Evolutionary conservation across 495 filamentous ascomycete genomes (phyloP).

Genomic region (Glutinoglossum americanum): DNA sequence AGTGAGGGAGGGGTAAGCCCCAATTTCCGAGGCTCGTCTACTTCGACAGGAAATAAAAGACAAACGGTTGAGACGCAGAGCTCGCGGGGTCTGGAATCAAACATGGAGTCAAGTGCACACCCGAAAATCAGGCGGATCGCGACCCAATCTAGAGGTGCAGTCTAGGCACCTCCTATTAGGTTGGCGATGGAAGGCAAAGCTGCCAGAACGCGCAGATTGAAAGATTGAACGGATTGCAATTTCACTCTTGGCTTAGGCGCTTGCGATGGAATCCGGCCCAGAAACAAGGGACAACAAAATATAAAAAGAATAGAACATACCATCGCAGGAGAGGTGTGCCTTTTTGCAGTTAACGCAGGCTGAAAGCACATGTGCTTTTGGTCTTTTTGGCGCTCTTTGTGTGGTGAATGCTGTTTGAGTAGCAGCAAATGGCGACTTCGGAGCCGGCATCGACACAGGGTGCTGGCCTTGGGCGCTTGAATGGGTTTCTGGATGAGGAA

Average conservation of each 20-base stretch:
- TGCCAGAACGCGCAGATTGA: not conserved
- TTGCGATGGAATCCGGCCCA: conserved; percentile 19
- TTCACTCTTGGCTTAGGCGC: too few relatives aligned
- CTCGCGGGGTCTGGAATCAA: not conserved
- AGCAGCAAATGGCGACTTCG: conserved; percentile 14
- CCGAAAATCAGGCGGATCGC: not conserved
- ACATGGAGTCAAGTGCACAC: not conserved
- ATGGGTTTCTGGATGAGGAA: not conserved
- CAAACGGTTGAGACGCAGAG: not conserved
- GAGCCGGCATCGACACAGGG: conserved; percentile 10
- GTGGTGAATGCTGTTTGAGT: conserved; percentile 10
- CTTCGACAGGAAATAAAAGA: not conserved
- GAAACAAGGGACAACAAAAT: not conserved
- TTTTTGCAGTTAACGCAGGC: conserved; percentile 95
- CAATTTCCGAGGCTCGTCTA: not conserved
- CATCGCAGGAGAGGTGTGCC: conserved; percentile 71
- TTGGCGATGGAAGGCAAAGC: not conserved
- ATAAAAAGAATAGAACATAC: conserved; percentile 15
- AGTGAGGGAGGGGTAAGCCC: not conserved
- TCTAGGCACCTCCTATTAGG: not conserved
- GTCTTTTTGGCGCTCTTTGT: conserved; percentile 50
- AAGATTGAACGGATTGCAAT: too few relatives aligned
- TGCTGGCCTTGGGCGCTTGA: conserved; percentile 15
- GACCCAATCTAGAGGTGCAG: not conserved
- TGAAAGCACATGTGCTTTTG: conserved; percentile 89